Evolutionary conservation across 352 stramenopile species (phyloP), one percentile per base, ranked within the genome.

Genomic region (Blastocystis sp.): DNA sequence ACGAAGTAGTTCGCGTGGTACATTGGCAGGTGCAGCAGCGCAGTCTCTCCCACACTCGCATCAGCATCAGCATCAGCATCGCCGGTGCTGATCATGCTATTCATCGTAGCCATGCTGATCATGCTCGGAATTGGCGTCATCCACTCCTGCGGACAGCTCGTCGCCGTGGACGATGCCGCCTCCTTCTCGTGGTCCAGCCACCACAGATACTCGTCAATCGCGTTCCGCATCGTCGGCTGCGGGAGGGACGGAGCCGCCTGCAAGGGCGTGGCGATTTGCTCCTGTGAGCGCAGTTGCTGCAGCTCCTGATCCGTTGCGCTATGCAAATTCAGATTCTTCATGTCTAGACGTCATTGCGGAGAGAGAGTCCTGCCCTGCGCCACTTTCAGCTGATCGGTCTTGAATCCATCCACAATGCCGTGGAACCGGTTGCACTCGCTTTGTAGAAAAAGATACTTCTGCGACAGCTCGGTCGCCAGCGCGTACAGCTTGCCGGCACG

Each of bases 381-480:
- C 34, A 84, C 52, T n/a, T 34, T 53, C 2, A 84, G 45, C 61
- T 84, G 74, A n/a, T 67, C 17, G 19, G 23, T 62, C 74, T 84
- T 84, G 10, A 21, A 56, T 38, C 45, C 53, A 10, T 62, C 4
- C 11, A 84, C 34, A 21, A 53, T 52, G 21, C 48, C 41, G 9
- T 48, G 34, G 19, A 84, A 69, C 2, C 56, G 34, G 34, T n/a
- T 67, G 48, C 23, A 69, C 38, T 62, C 52, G 38, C 28, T 67
- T 5, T 52, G 41, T 28, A 84, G n/a, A 84, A 69, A 84, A 2
- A 34, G 4, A 62, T 84, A 84, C 52, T 84, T 84, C 4, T 52
- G 34, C 17, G 56, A 9, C 2, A 84, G 23, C 17, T 45, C 17
- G 5, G 53, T 28, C 19, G 28, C 41, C 1, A 64, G 14, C 7